Evolutionary conservation across 345 rosid genomes (phyloP).

Genomic region (Arabidopsis thaliana): DNA sequence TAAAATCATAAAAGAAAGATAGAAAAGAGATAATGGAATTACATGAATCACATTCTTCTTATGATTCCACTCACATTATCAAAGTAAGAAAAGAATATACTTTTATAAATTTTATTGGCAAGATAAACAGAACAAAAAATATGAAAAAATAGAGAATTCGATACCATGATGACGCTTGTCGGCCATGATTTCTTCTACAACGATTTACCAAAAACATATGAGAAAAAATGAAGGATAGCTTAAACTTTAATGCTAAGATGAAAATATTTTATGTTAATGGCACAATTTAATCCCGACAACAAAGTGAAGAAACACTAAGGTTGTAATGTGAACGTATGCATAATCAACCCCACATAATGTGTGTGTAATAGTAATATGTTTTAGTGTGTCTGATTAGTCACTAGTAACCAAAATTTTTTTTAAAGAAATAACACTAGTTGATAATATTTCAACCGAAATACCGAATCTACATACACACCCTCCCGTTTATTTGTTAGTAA

Average conservation of each 20-base stretch:
- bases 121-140: neutral
- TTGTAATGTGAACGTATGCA: constrained; percentile 35
- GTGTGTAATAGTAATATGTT: constrained; percentile 10
- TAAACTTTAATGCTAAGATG: constrained; percentile 28
- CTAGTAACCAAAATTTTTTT: constrained; percentile 10
- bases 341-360: constrained; percentile 28
- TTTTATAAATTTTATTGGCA: constrained; percentile 30
- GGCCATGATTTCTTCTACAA: constrained; percentile 40
- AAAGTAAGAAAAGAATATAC: constrained; percentile 43
- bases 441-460: neutral
- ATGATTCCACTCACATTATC: constrained; percentile 37
- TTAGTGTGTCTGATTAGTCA: constrained; percentile 27
- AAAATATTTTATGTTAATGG: constrained; percentile 37
- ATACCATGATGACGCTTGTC: constrained; percentile 43
- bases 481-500: neutral
- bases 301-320: constrained; percentile 39
- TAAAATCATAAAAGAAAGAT: constrained; percentile 11
- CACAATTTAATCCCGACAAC: constrained; percentile 38
- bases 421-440: neutral
- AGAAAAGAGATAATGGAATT: constrained; percentile 27
- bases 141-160: constrained; percentile 20
- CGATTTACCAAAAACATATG: neutral
- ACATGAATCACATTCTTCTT: constrained; percentile 37
- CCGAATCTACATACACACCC: neutral
- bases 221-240: constrained; percentile 19